Evolutionary conservation across 257 asterid genomes (phyloP).

Genomic region (Thymus quinquecostatus): DNA sequence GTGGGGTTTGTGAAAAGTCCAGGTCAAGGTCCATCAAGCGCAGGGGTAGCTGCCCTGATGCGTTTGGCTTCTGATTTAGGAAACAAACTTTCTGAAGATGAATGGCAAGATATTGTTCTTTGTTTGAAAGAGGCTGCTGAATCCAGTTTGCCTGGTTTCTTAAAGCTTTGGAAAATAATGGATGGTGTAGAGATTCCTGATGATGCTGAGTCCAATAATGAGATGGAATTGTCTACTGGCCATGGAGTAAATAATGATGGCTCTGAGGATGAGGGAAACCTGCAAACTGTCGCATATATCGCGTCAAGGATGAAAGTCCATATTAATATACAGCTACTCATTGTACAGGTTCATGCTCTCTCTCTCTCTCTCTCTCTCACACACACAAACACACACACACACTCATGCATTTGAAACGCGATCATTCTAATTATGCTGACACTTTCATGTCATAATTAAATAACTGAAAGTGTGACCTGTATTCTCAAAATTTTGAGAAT

Average conservation of each 20-base stretch:
- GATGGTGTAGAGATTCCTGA: conserved; percentile 64
- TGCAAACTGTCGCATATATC: conserved; percentile 69
- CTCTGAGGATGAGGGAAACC: conserved; percentile 65
- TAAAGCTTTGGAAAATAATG: conserved; percentile 74
- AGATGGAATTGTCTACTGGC: conserved; percentile 53
- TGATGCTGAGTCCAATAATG: conserved; percentile 45
- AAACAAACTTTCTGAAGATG: conserved; percentile 61
- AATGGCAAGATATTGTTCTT: conserved; percentile 70
- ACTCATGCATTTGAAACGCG: background rate
- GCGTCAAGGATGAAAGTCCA: conserved; percentile 83
- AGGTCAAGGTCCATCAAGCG: conserved; percentile 77
- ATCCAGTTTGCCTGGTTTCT: conserved; percentile 61
- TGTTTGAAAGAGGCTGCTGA: conserved; percentile 68
- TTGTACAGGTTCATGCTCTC: conserved; percentile 61
- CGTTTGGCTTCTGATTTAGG: conserved; percentile 70
- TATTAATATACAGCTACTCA: conserved; percentile 69
- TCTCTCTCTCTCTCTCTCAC: conserved; percentile 26
- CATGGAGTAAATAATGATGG: conserved; percentile 45
- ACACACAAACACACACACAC: conserved; percentile 22
- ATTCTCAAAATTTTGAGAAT: too few relatives aligned
- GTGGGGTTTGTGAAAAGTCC: conserved; percentile 63
- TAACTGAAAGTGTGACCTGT: too few relatives aligned
- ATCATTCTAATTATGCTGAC: background rate
- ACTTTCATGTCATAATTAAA: too few relatives aligned
- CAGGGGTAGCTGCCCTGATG: conserved; percentile 81